Conservation (phyloP, 352 stramenopile genomes). For the Pythium sukuiense region DNA sequence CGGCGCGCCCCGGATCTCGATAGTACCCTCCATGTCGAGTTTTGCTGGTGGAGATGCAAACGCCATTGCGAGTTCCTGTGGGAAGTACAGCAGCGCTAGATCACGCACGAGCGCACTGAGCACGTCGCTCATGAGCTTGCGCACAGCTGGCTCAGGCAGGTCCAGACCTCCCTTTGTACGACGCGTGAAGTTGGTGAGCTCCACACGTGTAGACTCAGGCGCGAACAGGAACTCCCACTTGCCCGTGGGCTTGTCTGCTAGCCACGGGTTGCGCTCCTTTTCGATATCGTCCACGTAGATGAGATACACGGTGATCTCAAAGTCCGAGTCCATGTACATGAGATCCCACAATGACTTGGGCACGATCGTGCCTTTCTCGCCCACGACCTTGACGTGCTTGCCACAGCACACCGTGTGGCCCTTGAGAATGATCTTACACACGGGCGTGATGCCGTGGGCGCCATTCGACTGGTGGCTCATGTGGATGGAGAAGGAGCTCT, state of each 20-base stretch:
- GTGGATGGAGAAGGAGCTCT: slow-evolving; percentile 54
- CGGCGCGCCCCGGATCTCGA: slow-evolving; percentile 48
- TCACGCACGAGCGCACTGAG: slow-evolving; percentile 63
- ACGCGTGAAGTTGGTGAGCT: slow-evolving; percentile 66
- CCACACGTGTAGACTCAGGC: slow-evolving; percentile 56
- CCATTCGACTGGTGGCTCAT: slow-evolving; percentile 75
- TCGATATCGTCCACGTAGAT: slow-evolving; percentile 66
- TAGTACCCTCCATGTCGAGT: slow-evolving; percentile 55
- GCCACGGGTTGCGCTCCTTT: slow-evolving; percentile 30
- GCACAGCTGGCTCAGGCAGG: slow-evolving; percentile 64
- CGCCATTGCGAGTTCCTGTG: slow-evolving; percentile 52
- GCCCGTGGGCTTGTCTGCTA: slow-evolving; percentile 34
- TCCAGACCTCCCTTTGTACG: slow-evolving; percentile 70
- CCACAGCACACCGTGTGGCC: slow-evolving; percentile 65
- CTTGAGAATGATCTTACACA: slow-evolving; percentile 59
- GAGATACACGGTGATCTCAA: slow-evolving; percentile 52
- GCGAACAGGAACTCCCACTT: slow-evolving; percentile 66
- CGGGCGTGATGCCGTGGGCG: slow-evolving; percentile 61
- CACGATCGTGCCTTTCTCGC: slow-evolving; percentile 73
- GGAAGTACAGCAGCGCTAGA: slow-evolving; percentile 63
- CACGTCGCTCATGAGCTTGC: slow-evolving; percentile 69
- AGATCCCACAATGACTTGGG: slow-evolving; percentile 78
- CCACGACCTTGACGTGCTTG: slow-evolving; percentile 77
- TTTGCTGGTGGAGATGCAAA: slow-evolving; percentile 59
- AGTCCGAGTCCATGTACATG: slow-evolving; percentile 77